Evolutionary conservation across 805 yeast genomes (phyloP).

Genomic region (Candida oleophila): DNA sequence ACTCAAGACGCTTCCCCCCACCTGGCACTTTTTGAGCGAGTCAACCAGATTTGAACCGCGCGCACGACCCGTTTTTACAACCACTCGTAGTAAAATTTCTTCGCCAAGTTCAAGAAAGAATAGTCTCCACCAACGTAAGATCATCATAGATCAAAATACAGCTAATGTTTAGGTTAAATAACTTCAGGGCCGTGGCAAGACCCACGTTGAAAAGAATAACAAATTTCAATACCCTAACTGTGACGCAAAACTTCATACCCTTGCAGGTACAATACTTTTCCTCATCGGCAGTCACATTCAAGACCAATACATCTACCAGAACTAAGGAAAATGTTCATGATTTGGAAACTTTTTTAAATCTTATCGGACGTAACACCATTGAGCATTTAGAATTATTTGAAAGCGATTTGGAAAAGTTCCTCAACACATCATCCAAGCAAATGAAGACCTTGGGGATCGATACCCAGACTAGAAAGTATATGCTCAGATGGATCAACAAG

Average conservation of each 20-base stretch:
- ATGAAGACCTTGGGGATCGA: constrained; percentile 81
- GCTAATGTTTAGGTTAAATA: not conserved
- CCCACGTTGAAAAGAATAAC: not conserved
- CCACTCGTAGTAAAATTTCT: not conserved
- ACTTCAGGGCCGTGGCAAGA: not conserved
- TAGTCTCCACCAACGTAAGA: no score
- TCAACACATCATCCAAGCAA: constrained; percentile 49
- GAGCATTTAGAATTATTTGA: constrained; percentile 73
- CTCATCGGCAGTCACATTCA: constrained; percentile 18
- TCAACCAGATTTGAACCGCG: not conserved
- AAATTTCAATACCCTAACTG: not conserved
- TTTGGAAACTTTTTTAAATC: constrained; percentile 67
- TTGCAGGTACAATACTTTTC: not conserved
- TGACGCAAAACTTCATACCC: not conserved
- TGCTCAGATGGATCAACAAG: constrained; percentile 70
- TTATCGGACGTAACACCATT: constrained; percentile 71
- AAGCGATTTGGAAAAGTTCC: constrained; percentile 56
- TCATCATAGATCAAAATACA: not conserved
- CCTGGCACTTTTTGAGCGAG: not conserved
- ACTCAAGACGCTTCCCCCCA: not conserved
- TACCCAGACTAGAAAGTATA: constrained; percentile 65
- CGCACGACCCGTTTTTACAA: not conserved
- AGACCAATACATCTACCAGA: constrained; percentile 53
- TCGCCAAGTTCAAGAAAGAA: no score
- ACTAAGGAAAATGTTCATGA: constrained; percentile 53